Conservation (phyloP, 352 stramenopile genomes). For the Elongisporangium anandrum region DNA sequence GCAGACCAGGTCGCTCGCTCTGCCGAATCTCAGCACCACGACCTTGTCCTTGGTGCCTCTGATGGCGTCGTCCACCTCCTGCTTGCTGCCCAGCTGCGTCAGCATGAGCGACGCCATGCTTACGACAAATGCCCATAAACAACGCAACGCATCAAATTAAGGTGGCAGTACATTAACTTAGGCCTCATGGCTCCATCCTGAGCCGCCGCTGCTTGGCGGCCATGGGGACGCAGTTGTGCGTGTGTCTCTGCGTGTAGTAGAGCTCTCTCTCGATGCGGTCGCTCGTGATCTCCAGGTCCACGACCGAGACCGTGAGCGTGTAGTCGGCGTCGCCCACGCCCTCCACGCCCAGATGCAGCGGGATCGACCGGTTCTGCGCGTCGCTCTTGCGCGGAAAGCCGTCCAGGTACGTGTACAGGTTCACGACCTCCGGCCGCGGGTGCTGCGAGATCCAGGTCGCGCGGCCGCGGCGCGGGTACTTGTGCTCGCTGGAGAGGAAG, state of each 20-base stretch:
- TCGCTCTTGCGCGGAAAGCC: constrained; percentile 62
- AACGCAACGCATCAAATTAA: background rate
- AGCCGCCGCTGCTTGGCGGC: background rate
- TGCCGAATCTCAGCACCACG: constrained; percentile 77
- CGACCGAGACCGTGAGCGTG: constrained; percentile 44
- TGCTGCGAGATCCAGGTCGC: constrained; percentile 71
- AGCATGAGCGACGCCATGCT: constrained; percentile 70
- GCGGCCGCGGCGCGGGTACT: constrained; percentile 55
- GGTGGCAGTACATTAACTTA: background rate
- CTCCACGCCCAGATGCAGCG: constrained; percentile 69
- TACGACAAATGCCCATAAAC: too few species aligned
- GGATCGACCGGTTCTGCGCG: constrained; percentile 37
- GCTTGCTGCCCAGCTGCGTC: constrained; percentile 56
- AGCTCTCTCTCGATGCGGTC: constrained; percentile 42
- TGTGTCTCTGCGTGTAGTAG: constrained; percentile 56
- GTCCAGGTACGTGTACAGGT: constrained; percentile 74
- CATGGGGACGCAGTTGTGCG: background rate
- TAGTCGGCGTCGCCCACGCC: constrained; percentile 25
- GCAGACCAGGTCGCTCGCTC: constrained; percentile 56
- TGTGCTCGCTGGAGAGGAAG: constrained; percentile 63
- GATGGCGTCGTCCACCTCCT: constrained; percentile 72
- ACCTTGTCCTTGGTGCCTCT: constrained; percentile 77
- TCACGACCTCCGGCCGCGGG: constrained; percentile 46
- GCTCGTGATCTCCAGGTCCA: constrained; percentile 45
- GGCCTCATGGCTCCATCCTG: background rate